Conservation (phyloP, 441 rosid species). For the Arabidopsis hybrid region DNA sequence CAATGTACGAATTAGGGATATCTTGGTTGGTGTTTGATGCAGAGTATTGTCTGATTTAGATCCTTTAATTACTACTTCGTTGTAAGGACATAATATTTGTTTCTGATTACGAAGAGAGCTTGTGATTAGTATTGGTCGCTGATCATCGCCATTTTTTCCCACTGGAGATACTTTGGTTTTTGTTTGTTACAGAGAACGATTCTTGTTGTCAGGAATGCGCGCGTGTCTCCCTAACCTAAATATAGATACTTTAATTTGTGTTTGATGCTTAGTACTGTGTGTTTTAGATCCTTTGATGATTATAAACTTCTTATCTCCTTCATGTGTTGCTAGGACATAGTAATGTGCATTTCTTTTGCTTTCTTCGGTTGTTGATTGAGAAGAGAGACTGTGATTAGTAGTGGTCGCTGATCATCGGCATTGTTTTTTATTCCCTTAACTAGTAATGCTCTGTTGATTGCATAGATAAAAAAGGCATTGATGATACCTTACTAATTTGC, state of each 20-base stretch:
- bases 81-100: background rate
- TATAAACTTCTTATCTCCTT: background rate
- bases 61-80: background rate
- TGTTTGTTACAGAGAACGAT: too few relatives aligned
- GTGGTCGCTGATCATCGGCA: background rate
- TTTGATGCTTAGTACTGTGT: background rate
- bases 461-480: background rate
- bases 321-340: background rate
- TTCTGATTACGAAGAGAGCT: background rate
- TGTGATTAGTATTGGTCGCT: background rate
- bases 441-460: background rate
- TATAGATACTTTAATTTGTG: too few relatives aligned
- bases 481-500: slow-evolving; percentile 39
- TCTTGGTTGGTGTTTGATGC: background rate
- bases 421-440: background rate
- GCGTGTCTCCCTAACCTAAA: too few relatives aligned
- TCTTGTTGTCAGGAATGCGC: too few relatives aligned
- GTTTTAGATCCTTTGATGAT: background rate
- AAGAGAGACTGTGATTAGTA: background rate
- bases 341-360: background rate
- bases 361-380: background rate
- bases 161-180: too few relatives aligned
- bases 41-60: background rate
- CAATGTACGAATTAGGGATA: background rate
- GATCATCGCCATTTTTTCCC: background rate